phyloP scores from a whole-genome alignment of 2,329 filamentous ascomycete species.

The Fusarium pseudoanthophilum region DNA sequence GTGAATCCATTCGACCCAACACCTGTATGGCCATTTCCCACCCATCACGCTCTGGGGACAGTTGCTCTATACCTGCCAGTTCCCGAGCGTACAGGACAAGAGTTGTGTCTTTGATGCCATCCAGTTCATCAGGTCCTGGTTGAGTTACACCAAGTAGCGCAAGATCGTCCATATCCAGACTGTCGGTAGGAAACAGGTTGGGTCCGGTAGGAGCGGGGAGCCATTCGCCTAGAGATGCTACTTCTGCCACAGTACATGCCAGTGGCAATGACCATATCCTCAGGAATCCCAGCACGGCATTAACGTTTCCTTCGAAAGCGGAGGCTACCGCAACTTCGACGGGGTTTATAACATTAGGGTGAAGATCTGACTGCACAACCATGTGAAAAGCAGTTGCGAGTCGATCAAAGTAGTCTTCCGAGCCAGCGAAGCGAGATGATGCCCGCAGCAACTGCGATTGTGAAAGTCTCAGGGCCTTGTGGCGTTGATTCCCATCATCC shows the following conservation, averaged over 20 bases:
- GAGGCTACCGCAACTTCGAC: slow-evolving; percentile 86
- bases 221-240: slow-evolving; percentile 88
- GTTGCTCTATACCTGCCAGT: slow-evolving; percentile 66
- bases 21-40: slow-evolving; percentile 92
- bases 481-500: slow-evolving; percentile 76
- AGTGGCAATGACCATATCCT: slow-evolving; percentile 84
- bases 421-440: slow-evolving; percentile 59
- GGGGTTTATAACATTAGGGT: slow-evolving; percentile 78
- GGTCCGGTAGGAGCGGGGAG: slow-evolving; percentile 61
- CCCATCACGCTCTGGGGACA: slow-evolving; percentile 69
- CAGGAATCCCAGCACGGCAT: slow-evolving; percentile 78
- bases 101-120: slow-evolving; percentile 81
- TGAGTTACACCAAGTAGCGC: slow-evolving; percentile 79
- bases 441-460: slow-evolving; percentile 53
- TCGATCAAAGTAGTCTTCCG: slow-evolving; percentile 78
- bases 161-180: slow-evolving; percentile 84
- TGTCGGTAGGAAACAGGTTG: slow-evolving; percentile 67
- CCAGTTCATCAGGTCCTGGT: slow-evolving; percentile 66
- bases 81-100: slow-evolving; percentile 79
- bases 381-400: slow-evolving; percentile 77
- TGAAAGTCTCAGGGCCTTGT: slow-evolving; percentile 54
- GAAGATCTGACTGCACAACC: slow-evolving; percentile 75
- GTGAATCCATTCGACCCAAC: slow-evolving; percentile 82
- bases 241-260: slow-evolving; percentile 81
- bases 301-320: slow-evolving; percentile 83